phyloP scores from a whole-genome alignment of 495 filamentous ascomycete genomes.

The Podospora fimiseda region DNA sequence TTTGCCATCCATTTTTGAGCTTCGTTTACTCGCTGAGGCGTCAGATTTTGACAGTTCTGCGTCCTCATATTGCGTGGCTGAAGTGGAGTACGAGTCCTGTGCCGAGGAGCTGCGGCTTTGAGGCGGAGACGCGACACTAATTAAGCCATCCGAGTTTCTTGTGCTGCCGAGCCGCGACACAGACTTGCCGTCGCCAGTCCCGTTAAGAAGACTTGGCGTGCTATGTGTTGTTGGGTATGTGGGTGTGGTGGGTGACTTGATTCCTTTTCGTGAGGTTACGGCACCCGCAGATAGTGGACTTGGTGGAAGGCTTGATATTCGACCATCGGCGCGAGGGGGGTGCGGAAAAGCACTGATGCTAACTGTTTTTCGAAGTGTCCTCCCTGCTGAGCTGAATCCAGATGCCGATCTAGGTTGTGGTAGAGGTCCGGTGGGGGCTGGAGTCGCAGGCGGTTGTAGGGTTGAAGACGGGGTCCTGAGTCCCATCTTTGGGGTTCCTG shows the following conservation, averaged over 20 bases:
- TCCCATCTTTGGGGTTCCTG: slow-evolving; percentile 48
- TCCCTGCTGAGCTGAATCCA: slow-evolving; percentile 47
- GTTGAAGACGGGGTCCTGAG: slow-evolving; percentile 58
- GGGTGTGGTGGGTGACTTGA: slow-evolving; percentile 33
- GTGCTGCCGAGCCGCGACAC: slow-evolving; percentile 50
- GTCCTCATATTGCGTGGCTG: slow-evolving; percentile 82
- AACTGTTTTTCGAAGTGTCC: slow-evolving; percentile 72
- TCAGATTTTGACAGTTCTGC: slow-evolving; percentile 44
- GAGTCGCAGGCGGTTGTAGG: slow-evolving; percentile 36
- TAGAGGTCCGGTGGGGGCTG: slow-evolving; percentile 45
- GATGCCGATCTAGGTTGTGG: slow-evolving; percentile 46
- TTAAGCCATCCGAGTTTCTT: slow-evolving; percentile 61
- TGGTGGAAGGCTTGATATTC: slow-evolving; percentile 49
- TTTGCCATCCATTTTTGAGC: slow-evolving; percentile 60
- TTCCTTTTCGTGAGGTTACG: slow-evolving; percentile 31
- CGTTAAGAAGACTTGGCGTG: slow-evolving; percentile 70
- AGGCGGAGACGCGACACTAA: slow-evolving; percentile 69
- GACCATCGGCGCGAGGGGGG: slow-evolving; percentile 60
- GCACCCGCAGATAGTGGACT: slow-evolving; percentile 50
- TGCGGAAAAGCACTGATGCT: slow-evolving; percentile 93
- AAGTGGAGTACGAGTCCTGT: slow-evolving; percentile 84
- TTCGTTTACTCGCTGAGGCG: slow-evolving; percentile 29
- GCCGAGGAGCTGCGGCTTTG: slow-evolving; percentile 86
- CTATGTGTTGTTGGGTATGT: slow-evolving; percentile 40
- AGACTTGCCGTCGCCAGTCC: slow-evolving; percentile 67